Evolutionary conservation across 352 stramenopile genomes (phyloP).

Genomic region (Pythium vanterpoolii): DNA sequence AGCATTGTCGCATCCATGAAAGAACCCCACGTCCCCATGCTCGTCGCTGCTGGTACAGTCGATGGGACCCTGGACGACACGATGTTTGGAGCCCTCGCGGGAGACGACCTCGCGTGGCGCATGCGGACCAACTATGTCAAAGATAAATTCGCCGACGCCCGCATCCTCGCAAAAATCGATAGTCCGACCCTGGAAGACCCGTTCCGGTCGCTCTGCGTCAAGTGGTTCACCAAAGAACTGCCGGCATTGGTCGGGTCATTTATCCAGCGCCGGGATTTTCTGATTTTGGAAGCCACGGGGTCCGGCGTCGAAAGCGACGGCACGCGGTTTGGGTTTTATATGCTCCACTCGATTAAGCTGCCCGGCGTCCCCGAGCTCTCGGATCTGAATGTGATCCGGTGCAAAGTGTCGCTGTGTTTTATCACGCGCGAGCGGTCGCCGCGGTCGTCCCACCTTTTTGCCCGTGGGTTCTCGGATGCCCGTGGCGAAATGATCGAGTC

Average conservation of each 20-base stretch:
- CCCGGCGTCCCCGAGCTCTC: slow-evolving; percentile 34
- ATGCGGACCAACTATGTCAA: slow-evolving; percentile 45
- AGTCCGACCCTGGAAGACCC: slow-evolving; percentile 31
- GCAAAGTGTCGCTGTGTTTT: slow-evolving; percentile 46
- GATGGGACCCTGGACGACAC: slow-evolving; percentile 52
- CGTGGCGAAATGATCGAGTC: slow-evolving; percentile 41
- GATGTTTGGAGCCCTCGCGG: slow-evolving; percentile 41
- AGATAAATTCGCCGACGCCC: slow-evolving; percentile 45
- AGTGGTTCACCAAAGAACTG: slow-evolving; percentile 57
- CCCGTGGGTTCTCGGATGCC: slow-evolving; percentile 45
- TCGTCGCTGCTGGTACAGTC: slow-evolving; percentile 37
- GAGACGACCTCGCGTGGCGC: slow-evolving; percentile 40
- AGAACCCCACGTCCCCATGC: slow-evolving; percentile 30
- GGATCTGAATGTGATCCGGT: slow-evolving; percentile 42
- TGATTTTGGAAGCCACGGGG: slow-evolving; percentile 45
- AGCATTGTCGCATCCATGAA: slow-evolving; percentile 21
- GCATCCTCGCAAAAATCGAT: slow-evolving; percentile 37
- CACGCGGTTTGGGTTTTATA: slow-evolving; percentile 36
- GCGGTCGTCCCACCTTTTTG: slow-evolving; percentile 35
- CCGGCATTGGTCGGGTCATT: slow-evolving; percentile 35
- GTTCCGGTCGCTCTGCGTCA: slow-evolving; percentile 46
- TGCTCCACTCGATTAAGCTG: slow-evolving; percentile 52
- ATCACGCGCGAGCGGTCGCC: slow-evolving; percentile 33
- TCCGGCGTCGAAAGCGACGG: slow-evolving; percentile 33
- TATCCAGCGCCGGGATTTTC: slow-evolving; percentile 46